Percentiles rank a stretch among this genome's conserved stretches.
Evolutionary conservation across 345 rosid species (phyloP).

Genomic region (Gossypioides kirkii): DNA sequence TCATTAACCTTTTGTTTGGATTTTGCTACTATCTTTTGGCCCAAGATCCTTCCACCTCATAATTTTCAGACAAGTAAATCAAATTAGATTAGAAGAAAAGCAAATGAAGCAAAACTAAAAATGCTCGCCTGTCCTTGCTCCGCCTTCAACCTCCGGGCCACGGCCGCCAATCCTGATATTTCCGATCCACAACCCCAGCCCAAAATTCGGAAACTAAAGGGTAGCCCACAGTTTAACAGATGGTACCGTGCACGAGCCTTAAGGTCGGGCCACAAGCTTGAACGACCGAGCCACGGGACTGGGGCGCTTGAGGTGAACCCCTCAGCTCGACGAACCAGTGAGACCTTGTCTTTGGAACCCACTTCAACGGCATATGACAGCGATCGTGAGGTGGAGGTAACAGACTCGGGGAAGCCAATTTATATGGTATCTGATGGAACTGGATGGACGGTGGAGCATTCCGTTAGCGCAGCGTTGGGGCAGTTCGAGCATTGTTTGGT

Average conservation of each 20-base stretch:
- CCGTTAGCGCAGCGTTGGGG: conserved; percentile 83
- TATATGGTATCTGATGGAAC: conserved; percentile 93
- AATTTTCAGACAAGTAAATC: background rate
- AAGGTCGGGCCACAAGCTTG: conserved; percentile 62
- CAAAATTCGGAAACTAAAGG: conserved; percentile 44
- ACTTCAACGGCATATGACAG: conserved; percentile 6
- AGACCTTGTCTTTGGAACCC: conserved; percentile 23
- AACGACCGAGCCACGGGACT: conserved; percentile 32
- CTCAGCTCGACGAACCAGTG: conserved; percentile 8
- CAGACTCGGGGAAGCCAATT: conserved; percentile 49
- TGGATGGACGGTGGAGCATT: conserved; percentile 92
- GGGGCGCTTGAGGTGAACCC: conserved; percentile 18
- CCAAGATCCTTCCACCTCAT: background rate
- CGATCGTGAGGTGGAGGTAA: conserved; percentile 28
- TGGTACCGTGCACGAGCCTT: conserved; percentile 84
- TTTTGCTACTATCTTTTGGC: background rate
- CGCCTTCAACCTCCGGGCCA: conserved; percentile 36
- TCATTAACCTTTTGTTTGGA: background rate
- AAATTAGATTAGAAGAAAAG: background rate
- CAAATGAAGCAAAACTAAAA: background rate
- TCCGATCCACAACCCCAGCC: conserved; percentile 30
- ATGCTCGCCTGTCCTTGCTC: conserved; percentile 45
- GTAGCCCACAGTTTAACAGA: conserved; percentile 68
- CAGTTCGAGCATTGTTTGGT: conserved; percentile 87
- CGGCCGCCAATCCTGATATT: conserved; percentile 20